Percentiles rank a stretch among this genome's conserved stretches.
These are phyloP conservation scores for Rossbeevera mucosa DNA, from an alignment of 768 basidiomycete species.

Conservation along the genomic window DNA sequence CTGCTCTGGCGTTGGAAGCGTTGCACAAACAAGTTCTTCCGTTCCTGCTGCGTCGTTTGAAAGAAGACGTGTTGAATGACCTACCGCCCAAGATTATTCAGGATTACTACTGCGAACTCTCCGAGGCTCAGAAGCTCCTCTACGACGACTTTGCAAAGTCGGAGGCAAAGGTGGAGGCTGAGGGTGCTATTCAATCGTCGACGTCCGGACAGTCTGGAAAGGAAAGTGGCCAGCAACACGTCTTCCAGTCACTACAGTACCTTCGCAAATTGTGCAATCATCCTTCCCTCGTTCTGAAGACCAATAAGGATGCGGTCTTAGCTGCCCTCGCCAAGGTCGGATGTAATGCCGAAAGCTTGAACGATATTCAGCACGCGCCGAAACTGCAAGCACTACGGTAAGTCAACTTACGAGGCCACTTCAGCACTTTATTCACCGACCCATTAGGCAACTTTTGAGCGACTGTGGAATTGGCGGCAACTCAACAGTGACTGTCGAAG, in stretches of 20 bases:
- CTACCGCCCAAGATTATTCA: constrained; percentile 99
- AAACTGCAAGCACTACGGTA: constrained; percentile 90
- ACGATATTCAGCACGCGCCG: constrained; percentile 87
- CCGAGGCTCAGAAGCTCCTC: constrained; percentile 86
- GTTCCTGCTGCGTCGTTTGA: constrained; percentile 91
- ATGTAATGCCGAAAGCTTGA: constrained; percentile 43
- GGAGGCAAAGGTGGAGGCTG: constrained; percentile 57
- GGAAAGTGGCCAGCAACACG: constrained; percentile 65
- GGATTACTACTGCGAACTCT: constrained; percentile 98
- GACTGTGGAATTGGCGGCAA: constrained; percentile 89
- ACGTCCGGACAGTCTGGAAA: constrained; percentile 31
- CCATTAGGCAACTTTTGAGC: constrained; percentile 75
- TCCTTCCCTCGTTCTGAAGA: constrained; percentile 85
- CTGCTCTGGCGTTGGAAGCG: constrained; percentile 90
- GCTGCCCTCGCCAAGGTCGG: constrained; percentile 56
- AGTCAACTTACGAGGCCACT: constrained; percentile 19
- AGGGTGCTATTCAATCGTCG: constrained; percentile 56
- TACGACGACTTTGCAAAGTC: constrained; percentile 93
- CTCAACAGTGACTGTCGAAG: constrained; percentile 41
- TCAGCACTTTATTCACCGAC: constrained; percentile 3
- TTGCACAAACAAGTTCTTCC: constrained; percentile 99
- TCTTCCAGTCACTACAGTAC: constrained; percentile 97
- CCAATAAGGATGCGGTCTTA: constrained; percentile 52
- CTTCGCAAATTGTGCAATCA: constrained; percentile 97
- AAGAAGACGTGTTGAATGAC: constrained; percentile 94